Base-by-base conservation (phyloP, 768 basidiomycete genomes). In the Kwoniella europaea region DNA sequence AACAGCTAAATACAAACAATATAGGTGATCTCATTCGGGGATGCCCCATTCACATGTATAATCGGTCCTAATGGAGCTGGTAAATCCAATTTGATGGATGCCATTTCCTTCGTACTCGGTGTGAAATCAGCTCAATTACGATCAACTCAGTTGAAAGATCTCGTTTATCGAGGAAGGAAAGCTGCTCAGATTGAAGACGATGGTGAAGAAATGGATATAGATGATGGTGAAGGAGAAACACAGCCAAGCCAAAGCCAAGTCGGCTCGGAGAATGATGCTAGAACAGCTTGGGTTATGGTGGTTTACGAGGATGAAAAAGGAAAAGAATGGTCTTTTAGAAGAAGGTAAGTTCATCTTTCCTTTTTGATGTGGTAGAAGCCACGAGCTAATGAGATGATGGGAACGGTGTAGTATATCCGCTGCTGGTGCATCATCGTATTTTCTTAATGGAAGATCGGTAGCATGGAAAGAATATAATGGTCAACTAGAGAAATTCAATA, bases 41-140 rank as follows among this genome's bases (percentile, higher is more conserved):
- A 81, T 76, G 77, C 81, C 6, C 76, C 90, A 79, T 99, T 99
- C 85, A 95, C 96, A 0, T 96, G 93, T 12, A 88, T 98, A 65
- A 98, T 99, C 76, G 97, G 97, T 22, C 96, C 97, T 44, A 98
- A 99, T 90, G 96, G 97, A 68, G 94, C 96, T 0, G 97, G 97
- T 70, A 98, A 99, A 82, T 96, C 94, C 10, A 99, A 99, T 83
- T 89, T 98, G 67, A 98, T 98, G 97, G 97, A 99, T 82, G 97
- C 97, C 63, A 98, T 99, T 74, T 98, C 97, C 3, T 98, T 99
- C 82, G 97, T 98, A 10, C 90, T 99, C 6, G 97, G 97, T 41
- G 91, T 98, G 35, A 94, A 95, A 86, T 94, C 92, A 71, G 91
- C 90, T 2, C 93, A 97, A 73, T 87, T 99, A 43, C 88, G 96